Evolutionary conservation across 331 rosid species (phyloP).

Genomic region (Malus hybrid): DNA sequence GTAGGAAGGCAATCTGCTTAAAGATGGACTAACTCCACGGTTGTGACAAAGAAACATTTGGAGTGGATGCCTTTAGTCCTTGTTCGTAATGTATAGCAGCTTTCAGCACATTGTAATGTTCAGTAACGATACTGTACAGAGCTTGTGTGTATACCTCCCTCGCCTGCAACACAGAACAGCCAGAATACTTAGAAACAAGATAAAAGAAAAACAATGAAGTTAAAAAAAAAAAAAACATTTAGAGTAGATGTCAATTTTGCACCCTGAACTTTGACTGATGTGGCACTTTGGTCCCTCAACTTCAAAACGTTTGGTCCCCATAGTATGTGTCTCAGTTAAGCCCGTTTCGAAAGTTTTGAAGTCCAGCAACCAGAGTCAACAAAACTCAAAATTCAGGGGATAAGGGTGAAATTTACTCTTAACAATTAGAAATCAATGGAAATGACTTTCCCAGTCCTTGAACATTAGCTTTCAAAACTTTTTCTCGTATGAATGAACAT

Average conservation of each 20-base stretch:
- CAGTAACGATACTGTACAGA: conserved; percentile 43
- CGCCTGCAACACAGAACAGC: conserved; percentile 43
- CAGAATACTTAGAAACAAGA: conserved; percentile 1
- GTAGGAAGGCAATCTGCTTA: not conserved
- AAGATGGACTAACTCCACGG: conserved; percentile 62
- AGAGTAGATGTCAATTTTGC: not conserved
- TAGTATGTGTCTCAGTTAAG: not conserved
- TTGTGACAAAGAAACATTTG: conserved; percentile 67
- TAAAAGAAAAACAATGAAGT: not conserved
- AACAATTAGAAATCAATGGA: not conserved
- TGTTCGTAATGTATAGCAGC: conserved; percentile 57
- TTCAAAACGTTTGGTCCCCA: not conserved
- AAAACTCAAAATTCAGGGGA: not conserved
- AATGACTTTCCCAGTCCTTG: not conserved
- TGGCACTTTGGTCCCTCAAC: not conserved
- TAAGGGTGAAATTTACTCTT: not conserved
- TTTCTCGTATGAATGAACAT: not conserved
- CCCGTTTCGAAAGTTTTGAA: not conserved
- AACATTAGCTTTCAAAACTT: not conserved
- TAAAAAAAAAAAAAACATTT: not conserved
- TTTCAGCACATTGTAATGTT: conserved; percentile 79
- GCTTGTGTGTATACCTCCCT: conserved; percentile 60
- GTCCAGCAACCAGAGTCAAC: not conserved
- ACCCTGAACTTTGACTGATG: not conserved
- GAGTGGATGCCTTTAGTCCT: conserved; percentile 62